These are phyloP conservation scores for Solanum hybrid DNA, from an alignment of 305 asterid species.

Conservation along the genomic window DNA sequence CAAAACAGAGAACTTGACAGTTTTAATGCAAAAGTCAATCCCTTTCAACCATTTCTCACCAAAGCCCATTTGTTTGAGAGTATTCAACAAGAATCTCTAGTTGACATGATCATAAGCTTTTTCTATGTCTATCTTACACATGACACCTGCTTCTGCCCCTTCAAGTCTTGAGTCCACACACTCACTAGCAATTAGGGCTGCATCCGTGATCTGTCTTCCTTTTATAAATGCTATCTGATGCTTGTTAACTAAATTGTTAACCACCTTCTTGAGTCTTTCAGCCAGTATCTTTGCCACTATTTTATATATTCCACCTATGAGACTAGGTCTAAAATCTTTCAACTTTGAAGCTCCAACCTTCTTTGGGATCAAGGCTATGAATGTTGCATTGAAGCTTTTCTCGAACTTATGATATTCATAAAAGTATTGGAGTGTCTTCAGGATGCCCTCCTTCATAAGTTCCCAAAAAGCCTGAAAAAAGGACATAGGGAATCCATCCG, in stretches of 20 bases:
- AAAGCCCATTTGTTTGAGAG: background rate
- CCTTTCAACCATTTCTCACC: background rate
- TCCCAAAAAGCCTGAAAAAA: background rate
- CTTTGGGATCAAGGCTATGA: background rate
- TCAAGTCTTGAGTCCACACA: background rate
- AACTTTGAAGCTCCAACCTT: background rate
- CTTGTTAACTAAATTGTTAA: background rate
- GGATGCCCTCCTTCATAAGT: background rate
- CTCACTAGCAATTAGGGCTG: background rate
- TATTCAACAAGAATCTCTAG: background rate
- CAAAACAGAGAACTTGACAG: background rate
- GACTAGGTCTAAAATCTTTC: background rate
- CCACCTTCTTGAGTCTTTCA: background rate
- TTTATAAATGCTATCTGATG: background rate
- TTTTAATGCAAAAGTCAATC: background rate
- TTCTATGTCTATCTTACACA: background rate
- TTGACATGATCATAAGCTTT: background rate
- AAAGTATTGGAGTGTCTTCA: background rate
- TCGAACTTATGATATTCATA: background rate
- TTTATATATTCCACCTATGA: background rate
- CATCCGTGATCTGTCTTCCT: background rate
- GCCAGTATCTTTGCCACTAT: background rate
- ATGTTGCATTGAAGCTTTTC: background rate
- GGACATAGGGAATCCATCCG: background rate
- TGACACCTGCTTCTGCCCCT: background rate